Evolutionary conservation across 163 green algal species (phyloP), one percentile per base, ranked within the genome.

Genomic region (Scenedesmus sp.): DNA sequence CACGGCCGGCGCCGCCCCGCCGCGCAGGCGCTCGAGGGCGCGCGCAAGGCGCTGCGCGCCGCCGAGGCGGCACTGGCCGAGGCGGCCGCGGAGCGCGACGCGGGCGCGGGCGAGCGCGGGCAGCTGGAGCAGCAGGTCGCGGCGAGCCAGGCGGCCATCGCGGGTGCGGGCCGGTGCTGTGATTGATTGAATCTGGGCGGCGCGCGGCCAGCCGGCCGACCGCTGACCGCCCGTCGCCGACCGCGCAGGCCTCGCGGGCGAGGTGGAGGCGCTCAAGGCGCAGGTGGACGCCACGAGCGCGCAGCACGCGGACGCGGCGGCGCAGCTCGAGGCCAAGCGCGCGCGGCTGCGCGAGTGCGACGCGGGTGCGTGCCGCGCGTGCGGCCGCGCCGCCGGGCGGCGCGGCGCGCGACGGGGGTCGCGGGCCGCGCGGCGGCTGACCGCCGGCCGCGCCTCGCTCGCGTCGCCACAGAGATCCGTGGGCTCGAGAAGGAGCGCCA

Each of bases 281-380:
- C 63, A 78, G 18, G 87, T 93, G 53, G 83, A 77, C 0, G 65
- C 39, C 0, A 60, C 70, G 6, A 82, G 83, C 28, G 77, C 74
- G 0, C 84, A 70, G 22, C 87, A 91, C 58, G 88, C 89, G 42
- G 73, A 63, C 0, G 82, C 74, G 1, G 67, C 76, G 0, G 88
- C 29, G 11, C 45, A 58, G 58, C 84, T 97, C 50, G 78, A 89
- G 44, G 75, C 82, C 20, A 84, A 83, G 60, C 70, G 78, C 4
- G 80, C 73, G 26, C 84, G 83, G 4, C 64, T 83, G 57, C 76
- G 81, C 48, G 87, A 96, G 78, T 96, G 92, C 69, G 94, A 98
- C 77, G 71, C 47, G 0, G n/a, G n/a, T n/a, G n/a, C n/a, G n/a
- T n/a, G n/a, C n/a, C n/a, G n/a, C n/a, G n/a, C n/a, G n/a, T n/a